Percentiles rank a stretch among this genome's conserved stretches.
Conservation (phyloP, 257 asterid species). For the Primulina tabacum region DNA sequence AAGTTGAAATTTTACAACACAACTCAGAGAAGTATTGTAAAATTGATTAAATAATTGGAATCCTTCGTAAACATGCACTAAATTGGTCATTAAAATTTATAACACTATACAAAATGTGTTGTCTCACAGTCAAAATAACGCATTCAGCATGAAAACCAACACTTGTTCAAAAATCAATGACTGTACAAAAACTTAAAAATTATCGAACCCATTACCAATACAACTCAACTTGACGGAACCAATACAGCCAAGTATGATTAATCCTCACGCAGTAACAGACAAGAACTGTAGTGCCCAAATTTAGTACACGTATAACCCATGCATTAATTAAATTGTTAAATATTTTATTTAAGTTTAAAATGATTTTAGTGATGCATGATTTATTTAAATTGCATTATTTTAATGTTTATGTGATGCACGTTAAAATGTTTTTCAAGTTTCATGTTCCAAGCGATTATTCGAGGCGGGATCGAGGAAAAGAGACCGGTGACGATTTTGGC, state of each 20-base stretch:
- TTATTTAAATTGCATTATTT: too few species aligned
- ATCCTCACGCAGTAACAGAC: conserved; percentile 17
- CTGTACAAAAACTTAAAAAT: neutral
- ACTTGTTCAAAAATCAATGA: neutral
- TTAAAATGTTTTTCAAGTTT: too few species aligned
- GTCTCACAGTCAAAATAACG: neutral
- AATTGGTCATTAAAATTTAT: neutral
- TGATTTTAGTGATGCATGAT: too few species aligned
- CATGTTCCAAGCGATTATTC: too few species aligned
- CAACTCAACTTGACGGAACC: conserved; percentile 1
- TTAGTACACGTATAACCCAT: too few species aligned
- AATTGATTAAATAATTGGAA: neutral
- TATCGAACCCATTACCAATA: neutral
- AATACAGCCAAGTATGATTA: neutral
- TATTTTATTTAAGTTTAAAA: too few species aligned
- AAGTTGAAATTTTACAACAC: neutral
- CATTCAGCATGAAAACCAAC: neutral
- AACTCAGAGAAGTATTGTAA: neutral
- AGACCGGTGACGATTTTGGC: too few species aligned
- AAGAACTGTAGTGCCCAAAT: too few species aligned
- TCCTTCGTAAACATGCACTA: too few species aligned
- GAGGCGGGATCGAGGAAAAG: too few species aligned
- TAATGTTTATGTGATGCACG: too few species aligned
- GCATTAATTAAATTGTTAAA: too few species aligned
- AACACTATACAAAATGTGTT: neutral